Evolutionary conservation across 805 yeast species (phyloP).

Genomic region (Clavispora santaluciae): DNA sequence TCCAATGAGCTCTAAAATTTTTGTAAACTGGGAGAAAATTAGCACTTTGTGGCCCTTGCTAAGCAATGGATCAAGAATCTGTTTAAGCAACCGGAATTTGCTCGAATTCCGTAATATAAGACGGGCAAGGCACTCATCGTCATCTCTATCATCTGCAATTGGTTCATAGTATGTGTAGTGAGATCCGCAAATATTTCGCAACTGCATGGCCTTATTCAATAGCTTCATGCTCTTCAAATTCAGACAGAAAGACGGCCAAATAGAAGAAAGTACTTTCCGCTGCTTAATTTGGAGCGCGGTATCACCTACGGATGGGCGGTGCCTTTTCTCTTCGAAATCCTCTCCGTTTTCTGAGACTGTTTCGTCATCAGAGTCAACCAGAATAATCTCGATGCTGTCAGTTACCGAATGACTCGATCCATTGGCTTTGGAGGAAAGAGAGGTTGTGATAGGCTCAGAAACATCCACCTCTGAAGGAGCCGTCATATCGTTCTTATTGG

Average conservation of each 20-base stretch:
- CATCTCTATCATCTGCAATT: constrained; percentile 43
- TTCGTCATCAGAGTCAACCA: no score
- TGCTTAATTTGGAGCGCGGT: background rate
- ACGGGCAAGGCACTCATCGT: constrained; percentile 26
- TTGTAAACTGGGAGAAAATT: constrained; percentile 83
- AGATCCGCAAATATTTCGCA: constrained; percentile 78
- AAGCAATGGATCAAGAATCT: constrained; percentile 51
- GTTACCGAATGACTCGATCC: no score
- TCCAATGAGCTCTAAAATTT: constrained; percentile 72
- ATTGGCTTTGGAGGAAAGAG: no score
- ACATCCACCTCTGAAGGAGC: no score
- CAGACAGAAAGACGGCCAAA: background rate
- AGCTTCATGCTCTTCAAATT: constrained; percentile 18
- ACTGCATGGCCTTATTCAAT: constrained; percentile 74
- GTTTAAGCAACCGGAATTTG: constrained; percentile 66
- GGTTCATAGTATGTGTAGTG: constrained; percentile 85
- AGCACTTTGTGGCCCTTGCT: constrained; percentile 60
- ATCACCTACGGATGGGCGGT: no score
- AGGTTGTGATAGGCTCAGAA: no score
- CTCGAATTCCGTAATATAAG: constrained; percentile 53
- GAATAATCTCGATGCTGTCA: no score
- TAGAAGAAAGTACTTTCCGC: background rate
- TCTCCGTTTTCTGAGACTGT: no score
- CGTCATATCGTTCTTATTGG: background rate
- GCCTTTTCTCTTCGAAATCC: no score